Base-by-base conservation (phyloP, 306 rosid species). In the Morella rubra region DNA sequence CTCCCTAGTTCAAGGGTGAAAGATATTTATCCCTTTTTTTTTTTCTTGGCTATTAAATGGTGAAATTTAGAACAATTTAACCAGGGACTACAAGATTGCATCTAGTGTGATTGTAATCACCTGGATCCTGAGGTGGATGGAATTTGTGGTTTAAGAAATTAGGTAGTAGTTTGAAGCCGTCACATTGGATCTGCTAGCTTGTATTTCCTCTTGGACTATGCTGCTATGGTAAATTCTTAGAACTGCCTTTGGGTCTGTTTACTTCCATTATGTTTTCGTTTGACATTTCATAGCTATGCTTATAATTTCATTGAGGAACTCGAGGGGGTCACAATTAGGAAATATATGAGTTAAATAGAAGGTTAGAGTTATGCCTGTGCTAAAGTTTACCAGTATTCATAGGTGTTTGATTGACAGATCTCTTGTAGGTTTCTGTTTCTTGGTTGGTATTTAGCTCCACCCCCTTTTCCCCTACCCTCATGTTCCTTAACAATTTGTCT, bases 41-140 rank as follows among this genome's bases (percentile, higher is more conserved):
- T 32, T 10, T 47, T 47, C 0, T 12, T 49, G 52, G 16, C 16
- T 3, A 49, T 1, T 47, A 47, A 47, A 47, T 10, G 7, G 16
- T 49, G 53, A 49, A 4, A 49, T 49, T 49, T 9, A 49, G 4
- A 49, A 12, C 15, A 49, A 49, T 49, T 49, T 12, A 49, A 49
- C 53, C 53, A 49, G 53, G 14, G 13, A 15, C 53, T 49, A 49
- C 53, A 49, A 15, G 53, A 49, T 4, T 37, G 68, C n/a, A 32
- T 62, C 10, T 65, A 16, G 47, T 65, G 19, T 24, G 7, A 41
- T 16, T 41, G 18, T 41, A 8, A 15, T 65, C 47, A 64, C 18
- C 49, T 40, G 47, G 70, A 40, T 64, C 70, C 41, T 65, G 70
- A 65, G 24, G 20, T 41, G 50, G 50, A 65, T 65, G 8, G 71